A percentile compares a stretch with the other conserved stretches of the same genome.
phyloP scores from a whole-genome alignment of 106 monocot species.

The Platanthera zijinensis region DNA sequence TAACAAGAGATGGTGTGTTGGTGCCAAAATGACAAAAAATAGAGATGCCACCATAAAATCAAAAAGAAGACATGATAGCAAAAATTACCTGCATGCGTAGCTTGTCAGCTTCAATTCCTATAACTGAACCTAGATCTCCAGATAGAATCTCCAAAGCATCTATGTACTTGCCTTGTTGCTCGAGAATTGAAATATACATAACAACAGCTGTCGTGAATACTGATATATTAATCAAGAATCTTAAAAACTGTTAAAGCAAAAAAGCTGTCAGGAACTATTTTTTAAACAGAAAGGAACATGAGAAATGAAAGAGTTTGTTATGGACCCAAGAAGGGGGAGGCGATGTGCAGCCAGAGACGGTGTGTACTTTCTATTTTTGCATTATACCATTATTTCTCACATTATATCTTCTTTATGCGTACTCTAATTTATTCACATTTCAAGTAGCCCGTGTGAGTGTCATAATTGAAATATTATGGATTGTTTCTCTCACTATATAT shows the following conservation, averaged over 20 bases:
- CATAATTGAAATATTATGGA: no score
- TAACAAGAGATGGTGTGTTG: neutral
- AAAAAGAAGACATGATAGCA: conserved; percentile 6
- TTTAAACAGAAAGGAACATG: neutral
- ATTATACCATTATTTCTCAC: no score
- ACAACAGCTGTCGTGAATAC: conserved; percentile 50
- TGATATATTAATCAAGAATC: neutral
- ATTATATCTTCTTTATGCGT: no score
- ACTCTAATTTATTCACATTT: no score
- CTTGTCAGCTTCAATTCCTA: conserved; percentile 86
- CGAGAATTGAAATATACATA: conserved; percentile 84
- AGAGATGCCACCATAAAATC: neutral
- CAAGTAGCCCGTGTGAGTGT: no score
- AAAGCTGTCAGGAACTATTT: neutral
- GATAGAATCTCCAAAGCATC: conserved; percentile 77
- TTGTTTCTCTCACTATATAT: no score
- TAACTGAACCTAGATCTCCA: conserved; percentile 73
- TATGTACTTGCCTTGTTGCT: conserved; percentile 81
- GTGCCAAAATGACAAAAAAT: neutral
- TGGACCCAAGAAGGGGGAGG: no score
- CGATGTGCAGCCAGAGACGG: no score
- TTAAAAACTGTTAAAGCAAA: neutral
- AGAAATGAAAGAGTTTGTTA: neutral
- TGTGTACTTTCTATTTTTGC: no score
- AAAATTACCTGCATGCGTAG: conserved; percentile 87